These are phyloP conservation scores for Elsinoe batatas DNA, from an alignment of 2,329 filamentous ascomycete species.

Conservation along the genomic window DNA sequence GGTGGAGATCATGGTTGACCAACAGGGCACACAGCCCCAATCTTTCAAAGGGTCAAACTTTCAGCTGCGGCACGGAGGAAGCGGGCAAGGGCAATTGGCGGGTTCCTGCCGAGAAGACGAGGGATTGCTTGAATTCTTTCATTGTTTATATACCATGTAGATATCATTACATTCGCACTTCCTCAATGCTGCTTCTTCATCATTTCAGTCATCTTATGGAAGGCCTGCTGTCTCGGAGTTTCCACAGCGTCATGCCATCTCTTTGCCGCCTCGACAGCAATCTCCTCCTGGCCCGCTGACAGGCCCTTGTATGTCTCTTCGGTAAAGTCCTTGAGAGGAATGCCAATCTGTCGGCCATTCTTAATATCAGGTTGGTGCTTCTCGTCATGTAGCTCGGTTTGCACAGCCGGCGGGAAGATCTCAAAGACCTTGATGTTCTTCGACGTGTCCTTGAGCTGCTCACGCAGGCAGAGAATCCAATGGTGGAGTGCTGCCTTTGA, in stretches of 20 bases:
- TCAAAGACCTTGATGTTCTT: slow-evolving; percentile 46
- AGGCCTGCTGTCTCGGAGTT: slow-evolving; percentile 36
- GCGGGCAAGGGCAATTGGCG: not conserved
- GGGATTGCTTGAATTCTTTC: not conserved
- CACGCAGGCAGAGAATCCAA: slow-evolving; percentile 42
- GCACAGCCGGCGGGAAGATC: slow-evolving; percentile 46
- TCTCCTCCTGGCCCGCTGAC: slow-evolving; percentile 40
- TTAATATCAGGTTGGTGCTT: slow-evolving; percentile 43
- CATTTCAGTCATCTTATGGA: slow-evolving; percentile 23
- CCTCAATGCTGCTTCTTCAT: slow-evolving; percentile 14
- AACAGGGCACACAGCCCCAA: slow-evolving; percentile 1
- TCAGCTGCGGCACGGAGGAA: not conserved
- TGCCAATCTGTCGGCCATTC: slow-evolving; percentile 42
- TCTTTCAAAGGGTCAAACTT: not conserved
- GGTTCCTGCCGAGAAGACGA: not conserved
- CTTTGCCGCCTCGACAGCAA: slow-evolving; percentile 39
- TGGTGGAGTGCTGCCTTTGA: slow-evolving; percentile 48
- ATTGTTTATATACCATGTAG: not conserved
- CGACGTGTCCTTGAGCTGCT: slow-evolving; percentile 38
- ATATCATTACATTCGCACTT: not conserved
- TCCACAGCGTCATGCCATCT: slow-evolving; percentile 37
- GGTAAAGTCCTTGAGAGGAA: slow-evolving; percentile 45
- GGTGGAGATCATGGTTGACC: slow-evolving; percentile 1
- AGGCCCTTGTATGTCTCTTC: slow-evolving; percentile 41
- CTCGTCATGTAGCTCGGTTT: slow-evolving; percentile 47